Evolutionary conservation across 352 stramenopile species (phyloP).

Genomic region (Globisporangium polare): DNA sequence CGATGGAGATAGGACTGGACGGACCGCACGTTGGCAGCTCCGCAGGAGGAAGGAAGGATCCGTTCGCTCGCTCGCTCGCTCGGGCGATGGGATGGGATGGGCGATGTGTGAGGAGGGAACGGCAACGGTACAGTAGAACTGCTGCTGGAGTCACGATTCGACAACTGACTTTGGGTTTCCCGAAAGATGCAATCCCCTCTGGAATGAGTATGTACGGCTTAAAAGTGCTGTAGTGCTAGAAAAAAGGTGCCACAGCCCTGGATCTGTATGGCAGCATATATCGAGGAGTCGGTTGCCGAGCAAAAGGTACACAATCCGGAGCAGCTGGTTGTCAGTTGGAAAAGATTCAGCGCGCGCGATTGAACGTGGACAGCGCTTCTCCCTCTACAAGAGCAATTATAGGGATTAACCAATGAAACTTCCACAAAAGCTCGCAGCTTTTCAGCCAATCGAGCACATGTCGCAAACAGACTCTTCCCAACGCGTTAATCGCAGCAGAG

Average conservation of each 20-base stretch:
- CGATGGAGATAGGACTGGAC: not conserved
- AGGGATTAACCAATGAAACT: constrained; percentile 7
- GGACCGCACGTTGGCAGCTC: not conserved
- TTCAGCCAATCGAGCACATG: not conserved
- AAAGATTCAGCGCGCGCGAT: constrained; percentile 3
- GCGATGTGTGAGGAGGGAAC: not conserved
- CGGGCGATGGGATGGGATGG: too few relatives aligned
- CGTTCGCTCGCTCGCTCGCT: too few relatives aligned
- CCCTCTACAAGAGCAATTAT: constrained; percentile 5
- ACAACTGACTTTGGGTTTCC: not conserved
- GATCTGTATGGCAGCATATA: not conserved
- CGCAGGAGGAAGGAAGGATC: too few relatives aligned
- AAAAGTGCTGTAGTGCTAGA: too few relatives aligned
- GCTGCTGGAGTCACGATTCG: not conserved
- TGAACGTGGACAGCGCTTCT: not conserved
- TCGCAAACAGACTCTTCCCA: not conserved
- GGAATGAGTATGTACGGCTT: not conserved
- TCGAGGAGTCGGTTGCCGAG: too few relatives aligned
- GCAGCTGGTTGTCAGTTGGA: not conserved
- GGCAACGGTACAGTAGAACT: too few relatives aligned
- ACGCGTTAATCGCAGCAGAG: not conserved
- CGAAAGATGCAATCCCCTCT: not conserved
- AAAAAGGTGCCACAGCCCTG: too few relatives aligned
- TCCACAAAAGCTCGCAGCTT: not conserved
- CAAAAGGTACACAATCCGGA: too few relatives aligned